Conservation (phyloP, 139 green algal genomes). For the Chlorella sp. region DNA sequence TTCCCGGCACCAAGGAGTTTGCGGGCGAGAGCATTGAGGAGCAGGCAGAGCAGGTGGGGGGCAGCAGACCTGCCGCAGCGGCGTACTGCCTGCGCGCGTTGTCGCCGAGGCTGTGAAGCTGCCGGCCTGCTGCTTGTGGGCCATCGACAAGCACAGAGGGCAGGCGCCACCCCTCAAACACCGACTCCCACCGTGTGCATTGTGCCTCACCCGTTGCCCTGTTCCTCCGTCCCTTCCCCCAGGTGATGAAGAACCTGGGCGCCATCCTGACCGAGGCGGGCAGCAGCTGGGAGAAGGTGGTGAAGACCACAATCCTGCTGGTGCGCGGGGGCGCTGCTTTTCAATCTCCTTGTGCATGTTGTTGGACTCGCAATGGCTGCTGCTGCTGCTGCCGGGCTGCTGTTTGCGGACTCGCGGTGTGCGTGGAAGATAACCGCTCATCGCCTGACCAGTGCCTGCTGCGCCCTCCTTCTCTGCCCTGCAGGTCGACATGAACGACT, state of each 20-base stretch:
- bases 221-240: background rate
- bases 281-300: slow-evolving; percentile 80
- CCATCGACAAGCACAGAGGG: background rate
- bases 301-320: slow-evolving; percentile 97
- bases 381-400: too few relatives aligned
- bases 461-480: slow-evolving; percentile 66
- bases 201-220: background rate
- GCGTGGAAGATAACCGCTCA: too few relatives aligned
- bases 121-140: background rate
- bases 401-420: too few relatives aligned
- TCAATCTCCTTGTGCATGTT: too few relatives aligned
- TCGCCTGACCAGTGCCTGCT: background rate
- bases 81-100: background rate
- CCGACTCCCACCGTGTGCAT: background rate
- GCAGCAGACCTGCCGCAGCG: background rate
- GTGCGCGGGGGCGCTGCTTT: background rate
- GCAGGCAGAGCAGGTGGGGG: slow-evolving; percentile 78
- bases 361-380: too few relatives aligned
- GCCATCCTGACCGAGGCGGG: slow-evolving; percentile 90
- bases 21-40: slow-evolving; percentile 71
- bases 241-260: slow-evolving; percentile 93
- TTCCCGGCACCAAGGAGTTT: slow-evolving; percentile 85
- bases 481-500: slow-evolving; percentile 91
- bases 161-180: background rate
- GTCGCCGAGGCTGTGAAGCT: too few relatives aligned